Percentiles rank a stretch among this genome's conserved stretches.
phyloP scores from a whole-genome alignment of 2,329 filamentous ascomycete species.

The Colletotrichum phormii region DNA sequence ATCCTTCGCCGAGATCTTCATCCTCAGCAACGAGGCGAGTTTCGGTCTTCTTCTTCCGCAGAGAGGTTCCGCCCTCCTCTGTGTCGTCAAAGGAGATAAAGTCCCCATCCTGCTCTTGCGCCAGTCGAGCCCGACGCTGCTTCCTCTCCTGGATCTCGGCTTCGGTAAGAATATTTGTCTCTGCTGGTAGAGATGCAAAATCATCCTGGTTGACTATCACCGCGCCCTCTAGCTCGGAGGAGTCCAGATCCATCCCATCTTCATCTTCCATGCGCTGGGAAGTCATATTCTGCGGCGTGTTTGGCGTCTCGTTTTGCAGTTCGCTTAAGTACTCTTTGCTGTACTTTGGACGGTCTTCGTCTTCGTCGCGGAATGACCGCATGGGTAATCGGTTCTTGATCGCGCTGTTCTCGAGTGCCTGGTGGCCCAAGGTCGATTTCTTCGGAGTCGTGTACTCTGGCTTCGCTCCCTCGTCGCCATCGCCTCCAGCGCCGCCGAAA shows the following conservation, averaged over 20 bases:
- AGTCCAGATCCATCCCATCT: slow-evolving; percentile 66
- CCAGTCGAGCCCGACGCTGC: slow-evolving; percentile 84
- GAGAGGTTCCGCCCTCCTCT: slow-evolving; percentile 53
- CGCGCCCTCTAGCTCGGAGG: slow-evolving; percentile 71
- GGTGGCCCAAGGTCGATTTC: slow-evolving; percentile 70
- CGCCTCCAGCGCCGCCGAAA: slow-evolving; percentile 68
- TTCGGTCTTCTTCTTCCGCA: slow-evolving; percentile 61
- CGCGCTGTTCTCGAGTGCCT: slow-evolving; percentile 76
- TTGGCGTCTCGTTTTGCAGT: slow-evolving; percentile 86
- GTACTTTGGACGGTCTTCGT: slow-evolving; percentile 82
- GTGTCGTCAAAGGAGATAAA: slow-evolving; percentile 74
- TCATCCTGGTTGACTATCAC: slow-evolving; percentile 68
- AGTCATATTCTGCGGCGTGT: slow-evolving; percentile 76
- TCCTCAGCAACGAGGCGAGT: slow-evolving; percentile 85
- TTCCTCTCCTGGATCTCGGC: slow-evolving; percentile 36
- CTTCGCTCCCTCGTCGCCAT: slow-evolving; percentile 62
- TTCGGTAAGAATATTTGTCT: slow-evolving; percentile 54
- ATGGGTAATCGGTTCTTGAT: slow-evolving; percentile 69
- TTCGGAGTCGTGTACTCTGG: slow-evolving; percentile 70
- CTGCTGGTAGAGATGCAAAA: slow-evolving; percentile 47
- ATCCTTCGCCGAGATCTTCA: slow-evolving; percentile 92
- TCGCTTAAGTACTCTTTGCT: slow-evolving; percentile 89
- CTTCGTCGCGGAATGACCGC: slow-evolving; percentile 63
- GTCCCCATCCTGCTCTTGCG: slow-evolving; percentile 69
- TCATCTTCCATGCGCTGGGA: slow-evolving; percentile 57